A percentile compares a stretch with the other conserved stretches of the same genome.
Evolutionary conservation across 1,139 yeast species (phyloP).

Genomic region (Magnusiomyces ingens): DNA sequence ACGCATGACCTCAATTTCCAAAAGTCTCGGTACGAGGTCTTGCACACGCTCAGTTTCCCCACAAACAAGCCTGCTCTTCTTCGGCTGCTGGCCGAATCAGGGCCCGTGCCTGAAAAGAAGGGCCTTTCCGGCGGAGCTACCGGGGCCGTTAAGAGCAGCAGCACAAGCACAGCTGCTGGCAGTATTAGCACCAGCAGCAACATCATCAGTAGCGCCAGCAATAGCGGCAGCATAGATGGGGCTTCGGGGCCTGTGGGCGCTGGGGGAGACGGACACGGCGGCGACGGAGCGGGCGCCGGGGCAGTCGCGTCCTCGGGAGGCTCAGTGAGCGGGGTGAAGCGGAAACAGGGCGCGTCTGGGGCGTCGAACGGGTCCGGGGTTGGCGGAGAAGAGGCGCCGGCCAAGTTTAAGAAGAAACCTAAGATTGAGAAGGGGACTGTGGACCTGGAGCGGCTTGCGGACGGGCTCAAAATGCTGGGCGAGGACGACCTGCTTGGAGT

Average conservation of each 20-base stretch:
- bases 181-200: conserved; percentile 20
- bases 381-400: neutral
- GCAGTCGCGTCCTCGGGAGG: neutral
- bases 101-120: conserved; percentile 55
- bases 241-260: conserved; percentile 19
- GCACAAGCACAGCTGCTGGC: conserved; percentile 30
- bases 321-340: neutral
- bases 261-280: conserved; percentile 38
- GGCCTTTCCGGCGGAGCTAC: conserved; percentile 26
- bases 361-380: conserved; percentile 26
- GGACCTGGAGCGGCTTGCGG: conserved; percentile 86
- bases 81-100: conserved; percentile 69
- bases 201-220: conserved; percentile 28
- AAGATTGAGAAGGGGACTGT: conserved; percentile 46
- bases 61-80: conserved; percentile 68
- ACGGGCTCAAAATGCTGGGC: conserved; percentile 75
- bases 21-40: conserved; percentile 67
- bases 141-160: conserved; percentile 30
- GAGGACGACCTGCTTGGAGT: conserved; percentile 93
- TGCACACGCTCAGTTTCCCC: conserved; percentile 72
- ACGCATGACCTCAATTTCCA: conserved; percentile 85
- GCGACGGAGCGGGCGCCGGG: conserved; percentile 31
- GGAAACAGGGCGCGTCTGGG: neutral
- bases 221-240: conserved; percentile 19
- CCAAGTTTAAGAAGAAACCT: conserved; percentile 23